These are phyloP conservation scores for Didymella pomorum DNA, from an alignment of 2,329 filamentous ascomycete genomes.

Conservation along the genomic window DNA sequence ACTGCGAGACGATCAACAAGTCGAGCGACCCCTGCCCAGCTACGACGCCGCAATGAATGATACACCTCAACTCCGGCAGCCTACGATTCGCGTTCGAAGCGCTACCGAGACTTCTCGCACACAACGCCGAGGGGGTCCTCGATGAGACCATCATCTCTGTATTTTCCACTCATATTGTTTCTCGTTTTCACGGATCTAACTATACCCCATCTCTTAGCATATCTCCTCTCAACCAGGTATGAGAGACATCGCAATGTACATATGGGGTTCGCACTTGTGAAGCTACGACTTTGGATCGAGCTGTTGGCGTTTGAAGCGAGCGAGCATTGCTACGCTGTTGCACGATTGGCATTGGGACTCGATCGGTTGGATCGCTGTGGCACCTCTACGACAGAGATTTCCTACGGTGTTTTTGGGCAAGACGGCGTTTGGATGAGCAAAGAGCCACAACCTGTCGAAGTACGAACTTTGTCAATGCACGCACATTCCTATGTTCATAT, in stretches of 20 bases:
- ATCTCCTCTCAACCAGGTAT: slow-evolving; percentile 20
- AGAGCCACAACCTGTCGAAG: slow-evolving; percentile 14
- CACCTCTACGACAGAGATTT: slow-evolving; percentile 1
- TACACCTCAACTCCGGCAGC: slow-evolving; percentile 50
- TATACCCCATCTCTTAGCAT: slow-evolving; percentile 40
- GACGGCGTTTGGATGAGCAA: slow-evolving; percentile 4
- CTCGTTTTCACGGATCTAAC: slow-evolving; percentile 27
- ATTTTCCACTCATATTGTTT: slow-evolving; percentile 27
- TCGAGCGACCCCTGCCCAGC: slow-evolving; percentile 75
- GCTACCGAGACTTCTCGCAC: slow-evolving; percentile 35
- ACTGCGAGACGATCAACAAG: slow-evolving; percentile 29
- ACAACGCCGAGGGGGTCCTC: slow-evolving; percentile 23
- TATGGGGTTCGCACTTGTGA: slow-evolving; percentile 18
- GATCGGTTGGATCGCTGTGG: slow-evolving; percentile 1
- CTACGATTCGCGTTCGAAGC: slow-evolving; percentile 37
- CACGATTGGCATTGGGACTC: slow-evolving; percentile 7
- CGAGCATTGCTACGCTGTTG: slow-evolving; percentile 26
- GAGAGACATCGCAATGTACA: slow-evolving; percentile 23
- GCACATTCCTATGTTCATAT: slow-evolving; percentile 16
- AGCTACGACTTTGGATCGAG: slow-evolving; percentile 24
- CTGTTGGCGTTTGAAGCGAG: slow-evolving; percentile 29
- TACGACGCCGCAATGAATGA: slow-evolving; percentile 85
- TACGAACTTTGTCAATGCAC: slow-evolving; percentile 16
- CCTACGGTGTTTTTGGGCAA: slow-evolving; percentile 19
- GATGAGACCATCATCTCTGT: slow-evolving; percentile 18